These are phyloP conservation scores for Claviceps sp. DNA, from an alignment of 2,329 filamentous ascomycete species.

Conservation along the genomic window DNA sequence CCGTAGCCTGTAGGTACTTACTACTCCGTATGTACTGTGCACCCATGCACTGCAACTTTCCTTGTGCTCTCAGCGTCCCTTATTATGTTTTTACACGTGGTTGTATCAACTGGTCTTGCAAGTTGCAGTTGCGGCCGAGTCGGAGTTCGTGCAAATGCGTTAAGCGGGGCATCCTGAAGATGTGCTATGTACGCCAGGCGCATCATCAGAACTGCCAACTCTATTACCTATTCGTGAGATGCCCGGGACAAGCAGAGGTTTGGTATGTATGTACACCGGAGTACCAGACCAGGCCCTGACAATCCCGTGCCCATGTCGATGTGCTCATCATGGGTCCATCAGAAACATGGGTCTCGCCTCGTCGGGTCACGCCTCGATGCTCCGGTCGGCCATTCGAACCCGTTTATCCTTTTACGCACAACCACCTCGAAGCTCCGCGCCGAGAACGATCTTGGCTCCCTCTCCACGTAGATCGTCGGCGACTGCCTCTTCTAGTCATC, in stretches of 20 bases:
- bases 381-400: not conserved
- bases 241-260: not conserved
- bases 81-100: not conserved
- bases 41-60: no score
- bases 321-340: not conserved
- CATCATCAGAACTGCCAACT: not conserved
- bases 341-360: not conserved
- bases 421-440: not conserved
- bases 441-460: not conserved
- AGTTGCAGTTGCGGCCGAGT: constrained; percentile 1
- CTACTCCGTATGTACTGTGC: no score
- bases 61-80: not conserved
- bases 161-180: not conserved
- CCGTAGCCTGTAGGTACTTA: no score
- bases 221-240: not conserved
- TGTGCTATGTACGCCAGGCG: not conserved
- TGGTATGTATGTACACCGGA: not conserved
- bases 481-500: not conserved
- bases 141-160: not conserved
- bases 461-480: not conserved
- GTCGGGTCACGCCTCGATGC: not conserved
- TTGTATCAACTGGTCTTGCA: not conserved
- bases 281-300: not conserved
- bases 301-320: not conserved
- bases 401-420: not conserved